phyloP scores from a whole-genome alignment of 352 stramenopile genomes.

The Nannochloropsis limnetica region DNA sequence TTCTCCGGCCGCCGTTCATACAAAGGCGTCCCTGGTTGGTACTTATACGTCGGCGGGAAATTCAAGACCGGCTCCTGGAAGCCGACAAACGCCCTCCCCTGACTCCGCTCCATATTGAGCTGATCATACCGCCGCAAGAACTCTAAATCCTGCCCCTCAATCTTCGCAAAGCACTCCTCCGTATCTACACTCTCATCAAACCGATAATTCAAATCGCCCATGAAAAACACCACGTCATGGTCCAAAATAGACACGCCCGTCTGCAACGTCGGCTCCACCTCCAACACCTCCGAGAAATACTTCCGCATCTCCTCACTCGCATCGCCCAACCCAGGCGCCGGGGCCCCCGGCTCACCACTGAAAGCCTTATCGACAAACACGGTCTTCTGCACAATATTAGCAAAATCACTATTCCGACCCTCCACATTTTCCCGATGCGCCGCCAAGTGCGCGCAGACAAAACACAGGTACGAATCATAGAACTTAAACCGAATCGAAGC shows the following conservation, averaged over 20 bases:
- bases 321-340: neutral
- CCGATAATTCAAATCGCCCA: constrained; percentile 79
- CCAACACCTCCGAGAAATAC: neutral
- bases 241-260: constrained; percentile 67
- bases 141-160: constrained; percentile 52
- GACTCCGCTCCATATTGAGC: constrained; percentile 64
- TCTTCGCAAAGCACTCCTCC: constrained; percentile 60
- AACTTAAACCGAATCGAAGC: constrained; percentile 85
- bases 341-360: neutral
- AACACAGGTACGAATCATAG: constrained; percentile 95
- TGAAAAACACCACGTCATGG: constrained; percentile 98
- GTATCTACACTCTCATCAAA: constrained; percentile 65
- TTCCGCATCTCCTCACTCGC: neutral
- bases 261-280: constrained; percentile 29
- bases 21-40: constrained; percentile 62
- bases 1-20: constrained; percentile 97
- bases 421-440: constrained; percentile 94
- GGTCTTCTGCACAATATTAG: constrained; percentile 91
- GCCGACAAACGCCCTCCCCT: constrained; percentile 64
- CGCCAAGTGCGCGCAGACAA: constrained; percentile 95
- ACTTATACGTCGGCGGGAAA: constrained; percentile 59
- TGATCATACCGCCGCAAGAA: constrained; percentile 66
- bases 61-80: constrained; percentile 61
- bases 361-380: constrained; percentile 63
- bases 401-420: constrained; percentile 92